Evolutionary conservation across 2,329 filamentous ascomycete genomes (phyloP).

Genomic region (Colletotrichum plurivorum): DNA sequence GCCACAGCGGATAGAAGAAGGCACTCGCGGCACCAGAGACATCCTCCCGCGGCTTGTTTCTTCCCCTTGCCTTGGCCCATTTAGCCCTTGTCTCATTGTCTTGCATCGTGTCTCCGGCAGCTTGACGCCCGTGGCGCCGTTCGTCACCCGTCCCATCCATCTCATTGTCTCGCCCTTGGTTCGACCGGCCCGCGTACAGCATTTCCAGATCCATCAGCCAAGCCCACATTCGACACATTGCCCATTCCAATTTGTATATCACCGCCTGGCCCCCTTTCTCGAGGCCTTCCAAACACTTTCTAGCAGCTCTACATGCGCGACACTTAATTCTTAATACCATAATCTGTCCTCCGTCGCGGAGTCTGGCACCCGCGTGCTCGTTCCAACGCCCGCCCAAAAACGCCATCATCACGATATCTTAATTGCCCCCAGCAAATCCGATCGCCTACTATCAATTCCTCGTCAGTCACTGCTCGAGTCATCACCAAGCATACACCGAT

Average conservation of each 20-base stretch:
- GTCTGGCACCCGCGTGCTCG: constrained; percentile 39
- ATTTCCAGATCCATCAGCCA: constrained; percentile 31
- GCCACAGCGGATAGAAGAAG: no score
- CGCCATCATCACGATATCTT: neutral
- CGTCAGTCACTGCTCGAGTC: neutral
- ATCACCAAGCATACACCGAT: no score
- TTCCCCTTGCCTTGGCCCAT: neutral
- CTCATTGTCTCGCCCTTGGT: constrained; percentile 38
- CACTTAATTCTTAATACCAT: constrained; percentile 40
- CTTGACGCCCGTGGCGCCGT: constrained; percentile 26
- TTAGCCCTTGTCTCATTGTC: constrained; percentile 35
- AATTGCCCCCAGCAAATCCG: neutral
- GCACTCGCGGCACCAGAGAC: constrained; percentile 9
- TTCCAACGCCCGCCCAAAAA: constrained; percentile 2
- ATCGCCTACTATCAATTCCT: neutral
- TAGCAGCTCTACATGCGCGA: constrained; percentile 29
- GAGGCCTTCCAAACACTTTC: constrained; percentile 10
- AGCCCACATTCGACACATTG: constrained; percentile 28
- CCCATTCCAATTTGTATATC: constrained; percentile 35
- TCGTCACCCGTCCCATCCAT: constrained; percentile 15
- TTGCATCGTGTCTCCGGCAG: constrained; percentile 39
- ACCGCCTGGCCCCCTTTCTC: neutral
- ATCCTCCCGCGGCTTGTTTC: neutral
- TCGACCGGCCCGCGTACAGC: constrained; percentile 37
- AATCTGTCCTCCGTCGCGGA: constrained; percentile 39